Conservation (phyloP, 306 rosid species). For the Quercus aquifolioides region DNA sequence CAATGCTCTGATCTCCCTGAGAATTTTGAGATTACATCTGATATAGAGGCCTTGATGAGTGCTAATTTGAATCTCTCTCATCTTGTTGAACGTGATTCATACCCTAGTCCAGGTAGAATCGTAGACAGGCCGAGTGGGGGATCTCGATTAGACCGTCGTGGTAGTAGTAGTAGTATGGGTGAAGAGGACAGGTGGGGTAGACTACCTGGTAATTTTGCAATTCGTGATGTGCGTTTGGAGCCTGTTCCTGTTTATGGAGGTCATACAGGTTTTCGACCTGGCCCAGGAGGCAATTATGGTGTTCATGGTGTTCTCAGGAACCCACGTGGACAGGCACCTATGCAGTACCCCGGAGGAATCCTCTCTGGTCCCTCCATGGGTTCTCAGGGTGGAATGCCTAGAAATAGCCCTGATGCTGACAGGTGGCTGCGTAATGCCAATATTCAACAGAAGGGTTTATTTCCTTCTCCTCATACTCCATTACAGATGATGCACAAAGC, state of each 20-base stretch:
- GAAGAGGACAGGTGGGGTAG: constrained; percentile 84
- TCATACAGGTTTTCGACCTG: constrained; percentile 55
- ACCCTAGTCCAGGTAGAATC: constrained; percentile 69
- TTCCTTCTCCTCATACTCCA: constrained; percentile 86
- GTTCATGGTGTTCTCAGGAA: constrained; percentile 70
- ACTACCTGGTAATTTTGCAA: constrained; percentile 41
- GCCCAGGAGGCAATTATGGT: constrained; percentile 67
- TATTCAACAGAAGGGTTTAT: constrained; percentile 79
- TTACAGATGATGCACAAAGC: constrained; percentile 88
- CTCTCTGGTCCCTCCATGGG: constrained; percentile 72
- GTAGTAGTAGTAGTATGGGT: constrained; percentile 46
- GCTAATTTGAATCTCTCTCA: constrained; percentile 32
- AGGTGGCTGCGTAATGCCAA: constrained; percentile 78
- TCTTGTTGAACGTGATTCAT: constrained; percentile 55
- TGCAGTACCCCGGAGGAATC: constrained; percentile 62
- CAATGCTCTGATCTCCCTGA: constrained; percentile 63
- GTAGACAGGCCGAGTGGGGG: constrained; percentile 54
- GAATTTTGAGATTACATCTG: constrained; percentile 51
- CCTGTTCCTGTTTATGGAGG: constrained; percentile 41
- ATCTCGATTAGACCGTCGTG: constrained; percentile 73
- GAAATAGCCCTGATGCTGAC: constrained; percentile 72
- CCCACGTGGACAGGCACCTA: constrained; percentile 56
- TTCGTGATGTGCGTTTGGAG: constrained; percentile 55
- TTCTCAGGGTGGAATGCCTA: constrained; percentile 67
- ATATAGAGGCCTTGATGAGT: constrained; percentile 42